These are phyloP conservation scores for Microsporum canis DNA, from an alignment of 2,329 filamentous ascomycete species.

Conservation along the genomic window DNA sequence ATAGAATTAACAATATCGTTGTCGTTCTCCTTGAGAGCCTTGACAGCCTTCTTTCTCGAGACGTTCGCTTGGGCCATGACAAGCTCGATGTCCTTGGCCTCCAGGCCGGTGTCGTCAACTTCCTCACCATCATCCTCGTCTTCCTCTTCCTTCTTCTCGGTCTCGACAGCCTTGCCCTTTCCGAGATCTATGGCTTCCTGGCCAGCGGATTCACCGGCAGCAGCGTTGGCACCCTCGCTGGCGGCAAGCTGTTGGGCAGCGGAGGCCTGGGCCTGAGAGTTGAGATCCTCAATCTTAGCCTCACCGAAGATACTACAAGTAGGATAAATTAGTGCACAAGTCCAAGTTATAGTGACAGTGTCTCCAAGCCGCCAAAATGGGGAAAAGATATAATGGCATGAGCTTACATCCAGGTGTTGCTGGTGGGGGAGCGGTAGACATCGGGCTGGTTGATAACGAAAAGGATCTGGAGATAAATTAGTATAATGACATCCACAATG, in stretches of 20 bases:
- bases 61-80: constrained; percentile 98
- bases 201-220: constrained; percentile 50
- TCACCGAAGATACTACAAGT: constrained; percentile 83
- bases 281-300: constrained; percentile 99
- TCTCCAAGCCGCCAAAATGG: background rate
- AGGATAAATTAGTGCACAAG: background rate
- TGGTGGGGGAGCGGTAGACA: constrained; percentile 97
- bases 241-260: constrained; percentile 90
- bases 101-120: constrained; percentile 84
- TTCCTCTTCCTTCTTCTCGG: constrained; percentile 56
- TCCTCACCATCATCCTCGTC: constrained; percentile 92
- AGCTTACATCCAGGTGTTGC: constrained; percentile 98
- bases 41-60: constrained; percentile 96
- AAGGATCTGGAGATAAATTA: constrained; percentile 57
- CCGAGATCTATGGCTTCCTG: constrained; percentile 39
- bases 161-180: constrained; percentile 58
- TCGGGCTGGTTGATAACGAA: constrained; percentile 99
- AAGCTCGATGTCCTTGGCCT: constrained; percentile 98
- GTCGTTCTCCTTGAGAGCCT: constrained; percentile 92
- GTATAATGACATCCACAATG: constrained; percentile 1
- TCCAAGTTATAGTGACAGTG: background rate
- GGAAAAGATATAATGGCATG: constrained; percentile 11
- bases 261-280: constrained; percentile 92
- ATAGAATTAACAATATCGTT: constrained; percentile 99
- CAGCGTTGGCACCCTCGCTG: constrained; percentile 48